Evolutionary conservation across 768 basidiomycete species (phyloP), one percentile per base, ranked within the genome.

Genomic region (Naganishia randhawae): DNA sequence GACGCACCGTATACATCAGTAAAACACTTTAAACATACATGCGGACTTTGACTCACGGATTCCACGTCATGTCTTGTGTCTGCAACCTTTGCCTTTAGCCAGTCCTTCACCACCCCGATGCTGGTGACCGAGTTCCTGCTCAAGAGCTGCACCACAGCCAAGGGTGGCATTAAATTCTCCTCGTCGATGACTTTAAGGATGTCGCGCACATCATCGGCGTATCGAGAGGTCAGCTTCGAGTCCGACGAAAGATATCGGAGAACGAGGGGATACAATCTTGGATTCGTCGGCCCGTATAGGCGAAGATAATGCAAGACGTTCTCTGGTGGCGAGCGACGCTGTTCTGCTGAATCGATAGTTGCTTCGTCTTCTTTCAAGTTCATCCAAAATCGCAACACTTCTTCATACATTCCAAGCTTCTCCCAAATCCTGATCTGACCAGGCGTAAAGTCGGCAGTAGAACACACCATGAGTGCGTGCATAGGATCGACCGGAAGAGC

Each of bases 391-490:
- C 93, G 85, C 33, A 98, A 76, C 53, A 98, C 87, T 72, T 96
- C 94, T 74, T 97, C 95, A 77, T 92, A 91, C 95, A 96, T 94
- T 8, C 90, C 92, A 82, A 93, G 83, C 69, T 85, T 87, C 81
- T 96, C 96, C 91, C 93, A 98, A 2, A 98, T 83, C 5, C 90
- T 81, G 2, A 98, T 89, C 13, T 95, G 84, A 0, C 96, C 96
- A 0, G 86, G 85, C 0, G 88, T 92, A 73, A 92, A 96, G 14
- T 82, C 84, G 42, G 86, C 84, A 31, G 87, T 91, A 7, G 93
- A 92, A 80, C 95, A 98, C 1, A 99, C 84, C 42, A 99, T 89
- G n/a, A 98, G 83, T 3, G 94, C 96, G 76, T 97, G 95, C 45
- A 86, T 93, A 3, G 86, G 83, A 74, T 99, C 95, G 75, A 91